These are phyloP conservation scores for Phytophthora podocarpi DNA, from an alignment of 352 stramenopile species.

Conservation along the genomic window DNA sequence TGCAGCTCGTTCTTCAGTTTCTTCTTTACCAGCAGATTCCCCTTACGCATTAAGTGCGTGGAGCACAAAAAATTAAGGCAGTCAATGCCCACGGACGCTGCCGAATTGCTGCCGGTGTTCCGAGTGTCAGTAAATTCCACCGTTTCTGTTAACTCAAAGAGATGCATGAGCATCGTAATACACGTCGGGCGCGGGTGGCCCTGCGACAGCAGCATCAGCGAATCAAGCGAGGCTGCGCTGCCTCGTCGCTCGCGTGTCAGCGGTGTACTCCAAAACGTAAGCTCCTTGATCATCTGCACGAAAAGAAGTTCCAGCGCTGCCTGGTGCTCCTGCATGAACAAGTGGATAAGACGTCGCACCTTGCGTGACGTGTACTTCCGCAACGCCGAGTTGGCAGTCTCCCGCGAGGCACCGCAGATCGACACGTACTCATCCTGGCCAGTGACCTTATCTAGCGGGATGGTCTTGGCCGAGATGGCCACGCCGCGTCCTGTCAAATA, in stretches of 20 bases:
- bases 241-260: conserved; percentile 44
- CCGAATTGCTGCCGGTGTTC: conserved; percentile 38
- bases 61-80: conserved; percentile 88
- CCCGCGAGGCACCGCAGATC: conserved; percentile 82
- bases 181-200: conserved; percentile 76
- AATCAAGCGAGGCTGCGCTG: conserved; percentile 64
- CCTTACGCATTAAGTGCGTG: conserved; percentile 79
- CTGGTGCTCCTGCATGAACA: conserved; percentile 85
- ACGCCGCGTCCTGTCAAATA: conserved; percentile 84
- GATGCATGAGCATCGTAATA: conserved; percentile 79
- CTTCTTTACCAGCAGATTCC: conserved; percentile 66
- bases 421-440: conserved; percentile 89
- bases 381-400: conserved; percentile 82
- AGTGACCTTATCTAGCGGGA: conserved; percentile 85
- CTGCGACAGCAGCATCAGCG: conserved; percentile 66
- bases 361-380: conserved; percentile 89
- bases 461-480: conserved; percentile 87
- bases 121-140: conserved; percentile 77
- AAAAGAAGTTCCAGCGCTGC: conserved; percentile 73
- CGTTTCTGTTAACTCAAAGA: conserved; percentile 86
- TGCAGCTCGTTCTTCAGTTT: conserved; percentile 86
- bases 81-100: conserved; percentile 76
- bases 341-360: conserved; percentile 79
- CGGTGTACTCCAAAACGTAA: conserved; percentile 83
- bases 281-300: conserved; percentile 83